A percentile compares a stretch with the other conserved stretches of the same genome.
These are phyloP conservation scores for Naegleria lovaniensis DNA, from an alignment of 208 protist genomes.

Conservation along the genomic window DNA sequence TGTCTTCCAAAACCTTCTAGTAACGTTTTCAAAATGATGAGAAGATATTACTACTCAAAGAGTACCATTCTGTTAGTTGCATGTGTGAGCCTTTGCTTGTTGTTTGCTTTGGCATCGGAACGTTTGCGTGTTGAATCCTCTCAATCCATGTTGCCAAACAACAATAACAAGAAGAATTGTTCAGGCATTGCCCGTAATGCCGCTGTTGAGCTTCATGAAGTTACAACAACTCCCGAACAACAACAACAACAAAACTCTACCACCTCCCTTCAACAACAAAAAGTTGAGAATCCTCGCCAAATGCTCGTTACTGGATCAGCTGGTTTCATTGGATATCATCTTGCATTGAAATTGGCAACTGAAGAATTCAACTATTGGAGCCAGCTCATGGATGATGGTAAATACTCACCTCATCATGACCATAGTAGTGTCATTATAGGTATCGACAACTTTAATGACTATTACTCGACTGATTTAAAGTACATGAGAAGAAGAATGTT, in stretches of 20 bases:
- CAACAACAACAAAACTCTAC: no score
- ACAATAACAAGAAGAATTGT: no score
- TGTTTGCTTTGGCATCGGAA: no score
- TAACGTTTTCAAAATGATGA: no score
- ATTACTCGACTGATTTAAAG: slow-evolving; percentile 48
- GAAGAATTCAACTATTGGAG: neutral
- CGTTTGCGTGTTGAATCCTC: no score
- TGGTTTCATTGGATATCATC: slow-evolving; percentile 58
- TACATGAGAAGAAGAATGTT: slow-evolving; percentile 34
- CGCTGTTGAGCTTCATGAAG: no score
- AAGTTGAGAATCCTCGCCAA: neutral
- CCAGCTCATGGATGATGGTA: neutral
- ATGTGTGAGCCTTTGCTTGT: no score
- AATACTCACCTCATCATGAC: neutral
- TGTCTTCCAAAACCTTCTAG: no score
- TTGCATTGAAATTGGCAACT: slow-evolving; percentile 9
- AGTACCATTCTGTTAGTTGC: neutral
- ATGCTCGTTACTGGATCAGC: slow-evolving; percentile 49
- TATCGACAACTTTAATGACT: slow-evolving; percentile 53
- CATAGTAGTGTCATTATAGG: slow-evolving; percentile 35
- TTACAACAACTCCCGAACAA: no score
- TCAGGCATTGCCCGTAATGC: no score
- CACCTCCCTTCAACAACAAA: no score
- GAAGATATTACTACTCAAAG: neutral
- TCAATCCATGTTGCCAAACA: no score